Base-by-base conservation (phyloP, 1,284 basidiomycete genomes). In the Trichosporon coremiiforme region DNA sequence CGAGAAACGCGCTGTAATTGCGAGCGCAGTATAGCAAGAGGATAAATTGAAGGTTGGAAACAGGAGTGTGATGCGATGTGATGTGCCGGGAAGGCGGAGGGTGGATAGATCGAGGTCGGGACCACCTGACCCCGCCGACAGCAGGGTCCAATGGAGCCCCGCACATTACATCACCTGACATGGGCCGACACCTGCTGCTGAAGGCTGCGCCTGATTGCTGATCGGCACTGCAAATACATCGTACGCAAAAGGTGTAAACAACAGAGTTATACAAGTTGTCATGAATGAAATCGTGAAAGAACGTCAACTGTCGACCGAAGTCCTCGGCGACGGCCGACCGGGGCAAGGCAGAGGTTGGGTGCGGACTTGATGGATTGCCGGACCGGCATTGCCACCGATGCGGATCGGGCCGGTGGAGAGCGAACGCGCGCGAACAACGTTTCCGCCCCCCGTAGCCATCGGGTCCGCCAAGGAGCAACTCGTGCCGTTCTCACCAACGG, bases 41-140 rank as follows among this genome's bases (percentile, higher is more conserved):
- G 10, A 8, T 6, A 5, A 50, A 45, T 17, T 47, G 50, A 45
- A n/a, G 17, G 41, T 17, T n/a, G 17, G 22, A 17, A 25, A 53
- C 22, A 53, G 20, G 17, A 4, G 50, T 53, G 50, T 31, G 55
- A 33, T 60, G 55, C 17, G 55, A 31, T 60, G 55, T 33, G 55
- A 60, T 17, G 22, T n/a, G 22, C 50, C 22, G 20, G 50, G 22
- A 53, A 25, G 50, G 50, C 50, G 50, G 50, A 57, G 65, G 69
- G 7, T 73, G 69, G 45, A 70, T 55, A 4, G 71, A 70, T 66
- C 65, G 74, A 71, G 31, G 75, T 66, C 50, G 29, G 45, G 41
- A 33, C 55, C 55, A 60, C 55, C 55, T 60, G 55, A 60, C 55
- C 55, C 50, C 50, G 50, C 50, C 10, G 4, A 8, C 50, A 17